Conservation (phyloP, 495 filamentous ascomycete genomes). For the Cetradonia linearis region DNA sequence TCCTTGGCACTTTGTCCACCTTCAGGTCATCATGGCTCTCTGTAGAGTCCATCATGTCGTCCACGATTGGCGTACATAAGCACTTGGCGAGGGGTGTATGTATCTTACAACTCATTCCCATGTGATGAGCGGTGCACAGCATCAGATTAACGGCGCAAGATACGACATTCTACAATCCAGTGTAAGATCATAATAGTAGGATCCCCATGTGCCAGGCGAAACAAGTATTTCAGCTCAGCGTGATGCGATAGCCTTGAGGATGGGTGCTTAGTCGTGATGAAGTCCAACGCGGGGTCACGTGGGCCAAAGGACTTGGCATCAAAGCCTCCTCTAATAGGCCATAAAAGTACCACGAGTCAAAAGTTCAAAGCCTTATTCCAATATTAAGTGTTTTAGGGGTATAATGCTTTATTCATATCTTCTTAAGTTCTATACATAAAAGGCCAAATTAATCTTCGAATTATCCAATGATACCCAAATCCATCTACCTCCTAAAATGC, state of each 20-base stretch:
- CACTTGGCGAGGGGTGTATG: neutral
- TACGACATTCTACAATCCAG: no score
- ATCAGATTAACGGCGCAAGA: no score
- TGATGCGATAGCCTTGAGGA: neutral
- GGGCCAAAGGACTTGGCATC: neutral
- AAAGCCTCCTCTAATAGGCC: neutral
- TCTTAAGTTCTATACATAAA: no score
- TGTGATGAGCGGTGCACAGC: neutral
- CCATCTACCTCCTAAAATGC: conserved; percentile 38
- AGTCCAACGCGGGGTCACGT: conserved; percentile 5
- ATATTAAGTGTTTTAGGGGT: no score
- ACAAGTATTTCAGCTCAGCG: neutral
- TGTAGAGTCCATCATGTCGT: conserved; percentile 7
- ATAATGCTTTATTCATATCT: no score
- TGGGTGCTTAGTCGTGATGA: neutral
- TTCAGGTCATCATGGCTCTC: conserved; percentile 26
- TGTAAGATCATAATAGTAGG: no score
- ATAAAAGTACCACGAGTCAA: no score
- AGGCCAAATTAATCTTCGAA: no score
- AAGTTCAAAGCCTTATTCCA: no score
- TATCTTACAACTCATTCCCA: neutral
- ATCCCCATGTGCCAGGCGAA: no score
- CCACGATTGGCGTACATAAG: neutral
- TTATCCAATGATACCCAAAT: neutral
- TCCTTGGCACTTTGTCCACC: conserved; percentile 14